These are phyloP conservation scores for Kwoniella bestiolae DNA, from an alignment of 768 basidiomycete genomes.

Conservation along the genomic window DNA sequence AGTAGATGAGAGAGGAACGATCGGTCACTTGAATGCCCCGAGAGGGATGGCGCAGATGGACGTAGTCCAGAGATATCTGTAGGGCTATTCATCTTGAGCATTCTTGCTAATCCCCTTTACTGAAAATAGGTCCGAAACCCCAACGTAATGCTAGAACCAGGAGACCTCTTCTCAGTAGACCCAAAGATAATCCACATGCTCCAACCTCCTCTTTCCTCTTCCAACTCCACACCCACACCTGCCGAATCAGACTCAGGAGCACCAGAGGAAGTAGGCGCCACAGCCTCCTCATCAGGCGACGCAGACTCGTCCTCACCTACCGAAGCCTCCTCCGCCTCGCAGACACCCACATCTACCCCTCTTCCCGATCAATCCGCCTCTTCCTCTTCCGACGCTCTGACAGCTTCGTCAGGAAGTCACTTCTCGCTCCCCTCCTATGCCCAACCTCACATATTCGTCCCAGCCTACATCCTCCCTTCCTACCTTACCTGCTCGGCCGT, in stretches of 20 bases:
- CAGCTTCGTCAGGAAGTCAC: slow-evolving; percentile 55
- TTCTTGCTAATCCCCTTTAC: not conserved
- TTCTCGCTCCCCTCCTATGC: slow-evolving; percentile 87
- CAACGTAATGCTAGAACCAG: slow-evolving; percentile 86
- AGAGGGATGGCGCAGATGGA: too few species aligned
- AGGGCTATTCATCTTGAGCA: not conserved
- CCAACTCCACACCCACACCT: not conserved
- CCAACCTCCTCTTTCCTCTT: slow-evolving; percentile 40
- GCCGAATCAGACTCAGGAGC: slow-evolving; percentile 23
- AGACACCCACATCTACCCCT: slow-evolving; percentile 17
- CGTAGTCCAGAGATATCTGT: too few species aligned
- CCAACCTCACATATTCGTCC: slow-evolving; percentile 89
- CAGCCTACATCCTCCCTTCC: slow-evolving; percentile 83
- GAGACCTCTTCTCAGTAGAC: slow-evolving; percentile 90
- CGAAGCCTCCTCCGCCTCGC: slow-evolving; percentile 21
- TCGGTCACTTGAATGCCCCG: too few species aligned
- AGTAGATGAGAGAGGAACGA: too few species aligned
- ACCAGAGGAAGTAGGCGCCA: slow-evolving; percentile 28
- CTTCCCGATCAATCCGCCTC: slow-evolving; percentile 4
- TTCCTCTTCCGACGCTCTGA: too few species aligned
- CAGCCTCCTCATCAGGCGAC: slow-evolving; percentile 37
- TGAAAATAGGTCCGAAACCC: slow-evolving; percentile 72
- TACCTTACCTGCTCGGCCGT: slow-evolving; percentile 87
- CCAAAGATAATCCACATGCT: slow-evolving; percentile 79
- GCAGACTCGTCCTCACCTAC: slow-evolving; percentile 24